A percentile compares a stretch with the other conserved stretches of the same genome.
Evolutionary conservation across 805 yeast species (phyloP).

Genomic region (Candida yuanshanica): DNA sequence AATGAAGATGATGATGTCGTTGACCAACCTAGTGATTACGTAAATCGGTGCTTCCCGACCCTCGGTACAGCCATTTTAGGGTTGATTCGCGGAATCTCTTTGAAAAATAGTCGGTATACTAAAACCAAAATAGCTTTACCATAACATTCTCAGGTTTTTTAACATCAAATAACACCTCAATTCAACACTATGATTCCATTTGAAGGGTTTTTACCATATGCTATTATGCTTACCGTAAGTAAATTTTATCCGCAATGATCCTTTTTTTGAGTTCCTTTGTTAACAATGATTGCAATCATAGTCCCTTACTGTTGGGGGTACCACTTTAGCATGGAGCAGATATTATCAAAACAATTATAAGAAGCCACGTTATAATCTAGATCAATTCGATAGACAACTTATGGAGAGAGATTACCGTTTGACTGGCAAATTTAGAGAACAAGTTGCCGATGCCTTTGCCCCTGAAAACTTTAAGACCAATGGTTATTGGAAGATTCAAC

Average conservation of each 20-base stretch:
- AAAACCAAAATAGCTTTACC: neutral
- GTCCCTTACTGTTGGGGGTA: slow-evolving; percentile 51
- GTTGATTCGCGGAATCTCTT: too few relatives aligned
- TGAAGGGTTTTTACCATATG: slow-evolving; percentile 62
- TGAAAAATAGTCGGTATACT: too few relatives aligned
- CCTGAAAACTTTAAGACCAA: slow-evolving; percentile 76
- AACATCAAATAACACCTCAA: neutral
- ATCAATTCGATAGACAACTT: slow-evolving; percentile 46
- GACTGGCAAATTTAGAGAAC: slow-evolving; percentile 72
- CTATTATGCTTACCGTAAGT: slow-evolving; percentile 43
- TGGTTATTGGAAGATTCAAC: slow-evolving; percentile 33
- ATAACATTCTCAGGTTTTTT: neutral
- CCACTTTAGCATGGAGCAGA: slow-evolving; percentile 38
- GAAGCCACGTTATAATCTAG: slow-evolving; percentile 48
- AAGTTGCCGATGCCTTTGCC: slow-evolving; percentile 58
- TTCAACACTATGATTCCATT: slow-evolving; percentile 53
- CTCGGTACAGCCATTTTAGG: too few relatives aligned
- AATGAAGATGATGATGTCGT: neutral
- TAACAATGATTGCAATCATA: slow-evolving; percentile 8
- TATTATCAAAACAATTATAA: slow-evolving; percentile 42
- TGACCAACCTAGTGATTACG: too few relatives aligned
- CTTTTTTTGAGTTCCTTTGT: neutral
- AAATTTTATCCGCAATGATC: neutral
- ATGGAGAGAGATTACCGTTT: slow-evolving; percentile 71
- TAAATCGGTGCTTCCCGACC: too few relatives aligned